Base-by-base conservation (phyloP, 2,329 filamentous ascomycete species). In the Paraphaeosphaeria minitans region DNA sequence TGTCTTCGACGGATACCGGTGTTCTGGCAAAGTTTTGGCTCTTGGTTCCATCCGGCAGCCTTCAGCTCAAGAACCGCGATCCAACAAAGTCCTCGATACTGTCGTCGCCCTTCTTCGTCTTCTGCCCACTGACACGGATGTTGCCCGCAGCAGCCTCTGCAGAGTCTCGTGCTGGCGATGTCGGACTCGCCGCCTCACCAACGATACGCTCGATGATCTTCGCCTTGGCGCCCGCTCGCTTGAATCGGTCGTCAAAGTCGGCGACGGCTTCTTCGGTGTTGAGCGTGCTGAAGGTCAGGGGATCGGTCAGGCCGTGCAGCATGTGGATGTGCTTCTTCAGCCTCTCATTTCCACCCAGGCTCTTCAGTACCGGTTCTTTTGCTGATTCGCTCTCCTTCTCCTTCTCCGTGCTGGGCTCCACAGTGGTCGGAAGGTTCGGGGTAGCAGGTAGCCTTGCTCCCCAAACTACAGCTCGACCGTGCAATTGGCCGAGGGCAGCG, bases 211-310 rank as follows among this genome's bases (percentile, higher is more conserved):
- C 90, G 46, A 98, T 87, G 48, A 99, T 85, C 77, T 94, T 96
- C 1, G 86, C 85, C 75, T 97, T 97, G 3, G 90, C 90, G 66
- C 87, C 85, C 4, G 93, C 94, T 63, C 91, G 86, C 78, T 93
- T 95, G 41, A 96, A 73, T 13, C 93, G 84, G 74, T 97, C 92
- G 70, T 99, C 95, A 70, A 96, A 93, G 69, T 97, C 93, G 52
- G 90, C 89, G 22, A 99, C 93, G 0, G 89, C 89, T 48, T 96
- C 92, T 72, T 98, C 94, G 4, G 86, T 89, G 73, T 99, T 99
- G 59, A 89, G 84, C 21, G 88, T 93, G 16, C 88, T 88, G 45
- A 97, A 78, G 1, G 88, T 94, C 5, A 87, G 87, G 0, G 89
- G 88, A 74, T 97, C 92, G 3, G 92, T 88, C 14, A 97, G 82